Base-by-base conservation (phyloP, 2,329 filamentous ascomycete species). In the Stromatinia cepivora region DNA sequence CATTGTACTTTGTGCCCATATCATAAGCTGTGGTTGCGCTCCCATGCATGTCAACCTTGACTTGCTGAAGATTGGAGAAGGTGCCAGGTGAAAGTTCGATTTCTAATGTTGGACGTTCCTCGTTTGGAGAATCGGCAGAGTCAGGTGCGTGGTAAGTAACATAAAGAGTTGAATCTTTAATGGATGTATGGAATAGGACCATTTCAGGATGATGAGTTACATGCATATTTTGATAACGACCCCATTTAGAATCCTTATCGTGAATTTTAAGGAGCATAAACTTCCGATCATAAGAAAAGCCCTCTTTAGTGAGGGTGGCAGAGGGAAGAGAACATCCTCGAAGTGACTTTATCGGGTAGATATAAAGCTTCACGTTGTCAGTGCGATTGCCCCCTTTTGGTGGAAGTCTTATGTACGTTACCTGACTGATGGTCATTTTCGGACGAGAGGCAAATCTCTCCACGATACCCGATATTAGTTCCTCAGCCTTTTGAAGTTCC, bases 301-400 rank as follows among this genome's bases (percentile, higher is more conserved):
- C 90, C 72, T 87, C 84, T n/a, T 83, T 81, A 7, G 85, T 86
- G 59, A 92, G 79, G n/a, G 79, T 79, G 4, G 88, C 83, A 0
- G 80, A 78, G 6, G 81, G 70, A 45, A 92, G 80, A 25, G 82
- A 78, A 67, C 90, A 85, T 64, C 86, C 86, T 48, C 88, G 86
- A n/a, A 92, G 84, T 10, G 85, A 89, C 77, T 93, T 93, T 80
- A 93, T 88, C 54, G 91, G 90, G 78, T 93, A 92, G 61, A 90
- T 83, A 79, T 89, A 91, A 48, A 93, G 83, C 86, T 89, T 72
- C 58, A 13, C 34, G 4, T 20, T 9, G 13, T 68, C n/a, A 53
- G 52, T n/a, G 36, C 3, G 28, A 28, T 25, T 31, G 31, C 7
- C 1, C 15, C 7, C 20, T 39, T 39, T 39, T 5, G 8, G 11